phyloP scores from a whole-genome alignment of 1,284 basidiomycete species.

The Rhodotorula sp. region DNA sequence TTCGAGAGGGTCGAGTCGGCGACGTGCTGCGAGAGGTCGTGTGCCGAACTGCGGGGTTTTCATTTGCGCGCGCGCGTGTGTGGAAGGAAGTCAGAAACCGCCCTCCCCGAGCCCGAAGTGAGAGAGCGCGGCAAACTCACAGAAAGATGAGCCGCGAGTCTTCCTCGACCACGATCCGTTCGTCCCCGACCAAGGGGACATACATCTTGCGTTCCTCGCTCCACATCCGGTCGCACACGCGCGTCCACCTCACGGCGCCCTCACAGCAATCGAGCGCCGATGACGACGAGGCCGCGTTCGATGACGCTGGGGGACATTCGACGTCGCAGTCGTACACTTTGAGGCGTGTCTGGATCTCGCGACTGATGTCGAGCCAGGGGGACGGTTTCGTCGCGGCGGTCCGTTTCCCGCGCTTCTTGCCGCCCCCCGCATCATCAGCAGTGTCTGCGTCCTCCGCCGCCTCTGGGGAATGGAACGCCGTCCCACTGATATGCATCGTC shows the following conservation, averaged over 20 bases:
- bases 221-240: slow-evolving; percentile 31
- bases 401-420: slow-evolving; percentile 9
- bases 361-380: slow-evolving; percentile 27
- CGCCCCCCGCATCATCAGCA: background rate
- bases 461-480: slow-evolving; percentile 6
- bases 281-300: background rate
- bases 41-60: slow-evolving; percentile 16
- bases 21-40: slow-evolving; percentile 30
- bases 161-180: slow-evolving; percentile 33
- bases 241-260: slow-evolving; percentile 34
- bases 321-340: slow-evolving; percentile 15
- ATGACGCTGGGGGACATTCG: slow-evolving; percentile 11
- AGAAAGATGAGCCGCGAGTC: slow-evolving; percentile 33
- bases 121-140: background rate
- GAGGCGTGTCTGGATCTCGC: slow-evolving; percentile 8
- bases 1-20: slow-evolving; percentile 10
- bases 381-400: slow-evolving; percentile 11
- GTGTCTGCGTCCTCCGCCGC: background rate
- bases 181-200: slow-evolving; percentile 14
- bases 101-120: too few species aligned
- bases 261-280: slow-evolving; percentile 12
- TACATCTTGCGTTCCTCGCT: slow-evolving; percentile 18
- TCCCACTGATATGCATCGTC: slow-evolving; percentile 31
- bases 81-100: background rate
- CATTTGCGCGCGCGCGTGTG: too few species aligned